Conservation (phyloP, 768 basidiomycete species). For the Naganishia vishniacii region DNA sequence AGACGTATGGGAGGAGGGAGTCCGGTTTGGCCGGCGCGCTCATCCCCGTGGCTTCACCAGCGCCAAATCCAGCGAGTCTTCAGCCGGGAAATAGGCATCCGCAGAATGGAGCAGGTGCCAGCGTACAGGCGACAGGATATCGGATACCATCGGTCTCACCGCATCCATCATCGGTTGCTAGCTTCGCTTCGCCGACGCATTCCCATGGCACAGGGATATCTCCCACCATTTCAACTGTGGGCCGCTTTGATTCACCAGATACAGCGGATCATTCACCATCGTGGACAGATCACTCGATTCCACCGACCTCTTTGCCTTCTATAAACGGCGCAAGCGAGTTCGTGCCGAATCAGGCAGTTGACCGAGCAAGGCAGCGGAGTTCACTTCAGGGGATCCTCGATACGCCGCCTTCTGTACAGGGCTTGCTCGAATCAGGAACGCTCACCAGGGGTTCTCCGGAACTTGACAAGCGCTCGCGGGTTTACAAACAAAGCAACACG, state of each 20-base stretch:
- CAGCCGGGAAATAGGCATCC: too few relatives aligned
- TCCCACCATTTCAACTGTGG: background rate
- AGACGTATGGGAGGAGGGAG: background rate
- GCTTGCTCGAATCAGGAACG: too few relatives aligned
- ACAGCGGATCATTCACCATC: background rate
- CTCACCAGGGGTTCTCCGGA: too few relatives aligned
- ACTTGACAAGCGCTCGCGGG: too few relatives aligned
- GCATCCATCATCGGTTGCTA: background rate
- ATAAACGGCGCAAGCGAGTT: background rate
- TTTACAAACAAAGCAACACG: too few relatives aligned
- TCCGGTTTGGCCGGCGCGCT: background rate
- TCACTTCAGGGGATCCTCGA: background rate
- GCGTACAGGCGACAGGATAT: background rate
- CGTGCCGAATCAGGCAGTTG: background rate
- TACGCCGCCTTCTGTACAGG: too few relatives aligned
- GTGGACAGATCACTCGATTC: background rate
- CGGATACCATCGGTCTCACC: background rate
- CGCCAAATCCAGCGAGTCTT: too few relatives aligned
- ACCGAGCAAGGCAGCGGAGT: background rate
- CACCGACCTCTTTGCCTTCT: background rate
- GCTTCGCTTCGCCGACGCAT: background rate
- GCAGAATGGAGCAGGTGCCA: background rate
- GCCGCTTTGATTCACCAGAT: background rate
- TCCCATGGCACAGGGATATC: background rate
- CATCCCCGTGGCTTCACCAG: too few relatives aligned